These are phyloP conservation scores for Prillingera fragicola DNA, from an alignment of 1,284 basidiomycete species.

Conservation along the genomic window DNA sequence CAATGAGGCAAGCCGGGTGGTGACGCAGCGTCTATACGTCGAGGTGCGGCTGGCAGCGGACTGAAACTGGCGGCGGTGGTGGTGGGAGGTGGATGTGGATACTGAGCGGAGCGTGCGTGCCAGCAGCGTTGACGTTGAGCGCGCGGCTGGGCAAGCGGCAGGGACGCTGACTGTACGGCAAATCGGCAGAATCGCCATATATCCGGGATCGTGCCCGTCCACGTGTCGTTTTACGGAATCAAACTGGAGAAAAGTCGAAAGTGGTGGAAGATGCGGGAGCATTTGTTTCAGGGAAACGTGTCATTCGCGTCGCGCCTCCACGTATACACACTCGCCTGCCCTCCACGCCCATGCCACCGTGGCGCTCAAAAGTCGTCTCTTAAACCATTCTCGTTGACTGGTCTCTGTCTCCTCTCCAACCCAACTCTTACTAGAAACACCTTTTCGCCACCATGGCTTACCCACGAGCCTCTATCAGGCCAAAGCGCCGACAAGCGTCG, in stretches of 20 bases:
- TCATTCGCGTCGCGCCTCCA: neutral
- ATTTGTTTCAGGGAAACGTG: neutral
- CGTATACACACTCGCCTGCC: neutral
- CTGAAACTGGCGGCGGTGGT: neutral
- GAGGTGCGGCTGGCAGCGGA: neutral
- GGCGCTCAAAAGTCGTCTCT: neutral
- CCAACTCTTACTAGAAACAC: neutral
- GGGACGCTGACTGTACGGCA: neutral
- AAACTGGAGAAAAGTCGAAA: too few relatives aligned
- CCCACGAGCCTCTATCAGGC: conserved; percentile 15
- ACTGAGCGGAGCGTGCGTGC: neutral
- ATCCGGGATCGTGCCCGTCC: too few relatives aligned
- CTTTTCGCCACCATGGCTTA: conserved; percentile 13
- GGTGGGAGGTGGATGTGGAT: neutral
- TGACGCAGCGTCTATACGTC: neutral
- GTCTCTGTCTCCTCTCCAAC: neutral
- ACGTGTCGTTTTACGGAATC: too few relatives aligned
- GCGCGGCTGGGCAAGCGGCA: neutral
- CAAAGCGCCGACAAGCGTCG: conserved; percentile 8
- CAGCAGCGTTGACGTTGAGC: too few relatives aligned
- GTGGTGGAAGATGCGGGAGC: neutral
- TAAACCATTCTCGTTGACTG: neutral
- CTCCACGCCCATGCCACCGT: too few relatives aligned
- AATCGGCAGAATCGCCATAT: neutral
- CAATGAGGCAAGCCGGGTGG: neutral